phyloP scores from a whole-genome alignment of 1,139 yeast species.

The Spencermartinsiella ligniputridi region DNA sequence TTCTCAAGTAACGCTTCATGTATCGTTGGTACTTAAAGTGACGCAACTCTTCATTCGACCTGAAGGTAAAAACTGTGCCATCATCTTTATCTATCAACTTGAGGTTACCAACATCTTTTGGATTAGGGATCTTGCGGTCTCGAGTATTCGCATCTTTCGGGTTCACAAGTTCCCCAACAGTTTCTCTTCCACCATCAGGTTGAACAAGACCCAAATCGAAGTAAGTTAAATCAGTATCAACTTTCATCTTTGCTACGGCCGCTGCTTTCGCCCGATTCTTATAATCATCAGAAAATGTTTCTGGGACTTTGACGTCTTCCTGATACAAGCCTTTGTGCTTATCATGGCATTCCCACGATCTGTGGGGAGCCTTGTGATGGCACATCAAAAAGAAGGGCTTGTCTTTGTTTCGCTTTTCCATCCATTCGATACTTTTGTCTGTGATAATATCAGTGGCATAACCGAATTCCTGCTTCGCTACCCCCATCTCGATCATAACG shows the following conservation, averaged over 20 bases:
- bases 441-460: slow-evolving; percentile 12
- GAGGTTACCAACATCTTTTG: neutral
- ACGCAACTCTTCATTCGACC: neutral
- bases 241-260: slow-evolving; percentile 11
- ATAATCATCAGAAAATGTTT: slow-evolving; percentile 10
- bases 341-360: slow-evolving; percentile 9
- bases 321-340: slow-evolving; percentile 6
- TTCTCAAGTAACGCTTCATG: too few relatives aligned
- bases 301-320: slow-evolving; percentile 9
- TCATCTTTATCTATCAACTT: neutral
- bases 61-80: neutral
- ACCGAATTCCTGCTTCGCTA: slow-evolving; percentile 5
- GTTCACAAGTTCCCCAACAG: neutral
- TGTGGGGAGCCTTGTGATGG: slow-evolving; percentile 13
- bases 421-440: slow-evolving; percentile 6
- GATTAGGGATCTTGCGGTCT: too few relatives aligned
- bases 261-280: slow-evolving; percentile 12
- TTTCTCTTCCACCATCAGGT: slow-evolving; percentile 9
- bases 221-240: slow-evolving; percentile 11
- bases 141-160: neutral
- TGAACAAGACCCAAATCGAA: slow-evolving; percentile 11
- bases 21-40: too few relatives aligned
- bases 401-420: slow-evolving; percentile 4
- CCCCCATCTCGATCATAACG: slow-evolving; percentile 8
- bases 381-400: slow-evolving; percentile 11